Evolutionary conservation across 495 filamentous ascomycete genomes (phyloP).

Genomic region (Hyphodiscus hymeniophilus): DNA sequence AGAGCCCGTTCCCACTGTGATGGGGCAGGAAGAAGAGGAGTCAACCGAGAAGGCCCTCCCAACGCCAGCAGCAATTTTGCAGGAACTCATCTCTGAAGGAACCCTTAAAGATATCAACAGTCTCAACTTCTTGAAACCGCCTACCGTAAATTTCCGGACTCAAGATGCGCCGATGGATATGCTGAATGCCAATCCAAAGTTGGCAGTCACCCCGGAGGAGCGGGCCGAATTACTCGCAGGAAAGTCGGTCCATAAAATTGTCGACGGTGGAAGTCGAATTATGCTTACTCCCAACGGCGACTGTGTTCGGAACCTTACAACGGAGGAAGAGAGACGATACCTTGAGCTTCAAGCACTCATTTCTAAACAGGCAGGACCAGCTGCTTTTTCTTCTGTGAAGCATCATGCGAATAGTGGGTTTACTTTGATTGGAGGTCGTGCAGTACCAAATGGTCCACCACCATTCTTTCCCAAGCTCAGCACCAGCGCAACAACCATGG

Average conservation of each 20-base stretch:
- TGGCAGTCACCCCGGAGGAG: slow-evolving; percentile 44
- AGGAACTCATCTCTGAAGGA: slow-evolving; percentile 25
- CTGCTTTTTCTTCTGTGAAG: slow-evolving; percentile 35
- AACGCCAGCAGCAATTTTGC: slow-evolving; percentile 27
- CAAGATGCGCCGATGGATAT: slow-evolving; percentile 27
- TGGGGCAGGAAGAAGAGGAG: slow-evolving; percentile 25
- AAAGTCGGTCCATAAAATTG: slow-evolving; percentile 39
- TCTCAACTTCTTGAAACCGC: slow-evolving; percentile 28
- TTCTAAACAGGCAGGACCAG: slow-evolving; percentile 33
- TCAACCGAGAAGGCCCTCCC: slow-evolving; percentile 26
- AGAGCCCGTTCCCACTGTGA: slow-evolving; percentile 25
- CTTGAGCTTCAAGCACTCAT: slow-evolving; percentile 62
- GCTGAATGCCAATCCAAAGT: slow-evolving; percentile 31
- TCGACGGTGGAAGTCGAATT: slow-evolving; percentile 39
- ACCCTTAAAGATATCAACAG: slow-evolving; percentile 19
- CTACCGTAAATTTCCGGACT: slow-evolving; percentile 25
- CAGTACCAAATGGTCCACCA: slow-evolving; percentile 46
- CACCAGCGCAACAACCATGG: slow-evolving; percentile 31
- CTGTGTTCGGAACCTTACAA: slow-evolving; percentile 64
- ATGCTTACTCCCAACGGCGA: slow-evolving; percentile 74
- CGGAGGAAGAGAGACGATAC: slow-evolving; percentile 70
- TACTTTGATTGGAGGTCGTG: slow-evolving; percentile 45
- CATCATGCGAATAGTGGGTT: slow-evolving; percentile 33
- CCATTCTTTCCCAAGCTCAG: slow-evolving; percentile 36
- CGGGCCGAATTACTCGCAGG: slow-evolving; percentile 38